Evolutionary conservation across 305 asterid genomes (phyloP), one percentile per base, ranked within the genome.

Genomic region (Euphrasia arctica): DNA sequence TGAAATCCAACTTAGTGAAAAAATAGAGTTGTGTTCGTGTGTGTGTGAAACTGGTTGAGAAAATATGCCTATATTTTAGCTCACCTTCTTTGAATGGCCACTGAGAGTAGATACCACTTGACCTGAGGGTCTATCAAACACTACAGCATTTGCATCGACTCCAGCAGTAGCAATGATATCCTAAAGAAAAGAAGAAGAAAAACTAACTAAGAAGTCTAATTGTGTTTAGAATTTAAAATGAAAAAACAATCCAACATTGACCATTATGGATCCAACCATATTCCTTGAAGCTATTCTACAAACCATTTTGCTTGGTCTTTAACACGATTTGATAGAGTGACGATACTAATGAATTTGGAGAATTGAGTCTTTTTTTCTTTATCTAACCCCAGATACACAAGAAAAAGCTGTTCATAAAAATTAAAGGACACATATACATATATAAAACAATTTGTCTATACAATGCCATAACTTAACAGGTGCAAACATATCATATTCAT

Each of bases 81-180:
- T 48, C 28, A 90, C 99, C 99, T 85, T 88, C 87, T 86, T 93
- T 45, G 97, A 84, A 69, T 93, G 97, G 70, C 96, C 97, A 77
- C 85, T 83, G 70, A 93, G 97, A 31, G 96, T 88, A 48, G 95
- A 86, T 72, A 88, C 78, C 45, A 90, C 86, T 78, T 86, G 85
- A 76, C 97, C 99, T 32, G 96, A 88, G 22, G 88, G 74, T 71
- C 89, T 85, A 85, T 90, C 90, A 68, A 90, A 88, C 64, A 94
- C 73, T 50, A 93, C 97, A 57, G 86, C 95, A 76, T 88, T 93
- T 48, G 96, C 72, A 80, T 90, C 97, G 29, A 75, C 82, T 65
- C 99, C 99, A 63, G 89, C 99, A 74, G 99, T 84, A 65, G 96
- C 99, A 78, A 93, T 88, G 60, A 90, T 80, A 78, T 90, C 99